Evolutionary conservation across 2,329 filamentous ascomycete genomes (phyloP).

Genomic region (Mollisiaceae sp.): DNA sequence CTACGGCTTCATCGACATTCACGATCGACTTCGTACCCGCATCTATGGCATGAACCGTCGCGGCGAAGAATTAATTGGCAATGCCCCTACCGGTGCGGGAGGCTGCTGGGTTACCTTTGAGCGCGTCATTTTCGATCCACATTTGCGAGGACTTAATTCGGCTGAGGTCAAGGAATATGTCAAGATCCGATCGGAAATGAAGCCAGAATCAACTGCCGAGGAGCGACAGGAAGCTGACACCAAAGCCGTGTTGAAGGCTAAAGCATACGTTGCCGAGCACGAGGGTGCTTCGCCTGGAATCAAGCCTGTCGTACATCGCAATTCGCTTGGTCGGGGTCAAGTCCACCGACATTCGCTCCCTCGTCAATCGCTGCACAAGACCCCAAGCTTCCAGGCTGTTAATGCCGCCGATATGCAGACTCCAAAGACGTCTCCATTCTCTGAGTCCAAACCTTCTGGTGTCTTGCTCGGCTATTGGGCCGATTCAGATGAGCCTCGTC

Average conservation of each 20-base stretch:
- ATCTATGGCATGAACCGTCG: slow-evolving; percentile 56
- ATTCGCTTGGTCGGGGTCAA: slow-evolving; percentile 26
- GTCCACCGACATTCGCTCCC: slow-evolving; percentile 34
- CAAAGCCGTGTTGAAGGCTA: slow-evolving; percentile 37
- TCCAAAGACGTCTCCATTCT: slow-evolving; percentile 34
- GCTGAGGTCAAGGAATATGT: slow-evolving; percentile 67
- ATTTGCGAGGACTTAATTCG: slow-evolving; percentile 60
- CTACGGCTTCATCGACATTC: slow-evolving; percentile 65
- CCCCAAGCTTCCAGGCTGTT: slow-evolving; percentile 37
- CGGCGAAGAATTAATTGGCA: slow-evolving; percentile 52
- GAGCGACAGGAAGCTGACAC: slow-evolving; percentile 32
- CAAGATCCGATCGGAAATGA: slow-evolving; percentile 53
- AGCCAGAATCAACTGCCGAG: slow-evolving; percentile 31
- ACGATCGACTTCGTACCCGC: slow-evolving; percentile 64
- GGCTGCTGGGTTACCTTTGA: slow-evolving; percentile 70
- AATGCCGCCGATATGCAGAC: slow-evolving; percentile 36
- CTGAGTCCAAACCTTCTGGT: slow-evolving; percentile 35
- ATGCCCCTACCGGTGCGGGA: slow-evolving; percentile 60
- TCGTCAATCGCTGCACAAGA: slow-evolving; percentile 35
- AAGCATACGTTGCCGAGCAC: slow-evolving; percentile 31
- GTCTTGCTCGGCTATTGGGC: slow-evolving; percentile 63
- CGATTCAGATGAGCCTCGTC: slow-evolving; percentile 54
- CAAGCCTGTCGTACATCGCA: slow-evolving; percentile 35
- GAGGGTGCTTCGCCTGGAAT: slow-evolving; percentile 28
- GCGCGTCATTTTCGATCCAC: slow-evolving; percentile 61